Conservation (phyloP, 805 yeast species). For the Metschnikowia lochheadii region DNA sequence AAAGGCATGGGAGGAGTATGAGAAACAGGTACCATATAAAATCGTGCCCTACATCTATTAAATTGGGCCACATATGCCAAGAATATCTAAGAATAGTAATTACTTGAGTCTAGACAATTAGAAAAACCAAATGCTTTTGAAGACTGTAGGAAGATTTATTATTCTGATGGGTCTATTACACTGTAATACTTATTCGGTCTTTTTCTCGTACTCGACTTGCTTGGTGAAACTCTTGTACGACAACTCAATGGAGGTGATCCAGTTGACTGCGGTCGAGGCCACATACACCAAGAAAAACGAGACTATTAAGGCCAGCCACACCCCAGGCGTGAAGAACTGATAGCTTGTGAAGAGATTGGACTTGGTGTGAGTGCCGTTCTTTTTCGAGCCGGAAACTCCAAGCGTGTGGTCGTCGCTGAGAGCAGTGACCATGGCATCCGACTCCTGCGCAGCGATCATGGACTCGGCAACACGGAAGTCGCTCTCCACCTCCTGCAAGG, state of each 20-base stretch:
- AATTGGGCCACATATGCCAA: too few relatives aligned
- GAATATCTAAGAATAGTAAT: too few relatives aligned
- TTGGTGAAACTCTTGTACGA: slow-evolving; percentile 81
- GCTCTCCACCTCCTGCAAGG: slow-evolving; percentile 21
- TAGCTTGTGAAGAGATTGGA: slow-evolving; percentile 58
- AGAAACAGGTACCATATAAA: slow-evolving; percentile 76
- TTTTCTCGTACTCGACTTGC: slow-evolving; percentile 51
- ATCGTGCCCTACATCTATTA: slow-evolving; percentile 84
- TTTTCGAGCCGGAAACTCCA: slow-evolving; percentile 3
- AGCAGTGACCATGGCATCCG: slow-evolving; percentile 20
- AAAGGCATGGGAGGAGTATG: slow-evolving; percentile 80
- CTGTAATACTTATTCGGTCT: slow-evolving; percentile 30
- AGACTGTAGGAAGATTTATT: not conserved
- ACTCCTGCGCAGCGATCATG: slow-evolving; percentile 26
- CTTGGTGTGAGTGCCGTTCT: slow-evolving; percentile 5
- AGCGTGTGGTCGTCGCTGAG: slow-evolving; percentile 16
- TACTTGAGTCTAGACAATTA: not conserved
- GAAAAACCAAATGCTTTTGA: too few relatives aligned
- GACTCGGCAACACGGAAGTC: slow-evolving; percentile 34
- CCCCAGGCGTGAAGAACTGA: slow-evolving; percentile 74
- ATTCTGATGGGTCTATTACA: not conserved
- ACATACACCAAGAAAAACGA: slow-evolving; percentile 55
- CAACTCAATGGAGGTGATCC: slow-evolving; percentile 70
- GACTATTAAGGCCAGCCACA: slow-evolving; percentile 71
- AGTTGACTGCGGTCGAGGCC: slow-evolving; percentile 58